phyloP scores from a whole-genome alignment of 345 rosid species.

The Barbarea vulgaris region DNA sequence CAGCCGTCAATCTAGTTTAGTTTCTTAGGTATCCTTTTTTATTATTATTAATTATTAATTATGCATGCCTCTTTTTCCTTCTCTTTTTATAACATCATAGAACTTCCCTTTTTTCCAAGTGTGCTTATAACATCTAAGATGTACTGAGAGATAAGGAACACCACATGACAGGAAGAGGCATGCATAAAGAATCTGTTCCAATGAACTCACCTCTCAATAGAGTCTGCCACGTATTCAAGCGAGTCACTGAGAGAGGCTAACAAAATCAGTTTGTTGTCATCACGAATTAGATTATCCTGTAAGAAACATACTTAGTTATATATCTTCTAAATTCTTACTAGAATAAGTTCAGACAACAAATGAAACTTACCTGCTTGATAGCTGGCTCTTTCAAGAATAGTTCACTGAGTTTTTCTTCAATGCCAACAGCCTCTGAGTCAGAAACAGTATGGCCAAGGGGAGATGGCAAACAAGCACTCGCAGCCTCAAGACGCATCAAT shows the following conservation, averaged over 20 bases:
- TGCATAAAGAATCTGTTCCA: slow-evolving; percentile 28
- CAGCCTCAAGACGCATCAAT: slow-evolving; percentile 85
- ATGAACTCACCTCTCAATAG: slow-evolving; percentile 83
- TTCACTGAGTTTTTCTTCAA: slow-evolving; percentile 72
- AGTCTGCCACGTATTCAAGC: slow-evolving; percentile 93
- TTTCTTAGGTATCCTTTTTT: slow-evolving; percentile 1
- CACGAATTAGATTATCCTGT: slow-evolving; percentile 96
- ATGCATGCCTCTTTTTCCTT: slow-evolving; percentile 3
- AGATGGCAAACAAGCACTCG: slow-evolving; percentile 75
- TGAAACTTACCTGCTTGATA: slow-evolving; percentile 71
- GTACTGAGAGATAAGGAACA: slow-evolving; percentile 16
- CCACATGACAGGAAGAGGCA: slow-evolving; percentile 12
- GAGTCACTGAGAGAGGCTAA: slow-evolving; percentile 97
- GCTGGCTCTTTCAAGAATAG: slow-evolving; percentile 75
- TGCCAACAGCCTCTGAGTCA: slow-evolving; percentile 55
- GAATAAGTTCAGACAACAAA: slow-evolving; percentile 9
- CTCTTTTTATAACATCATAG: slow-evolving; percentile 1
- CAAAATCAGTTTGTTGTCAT: slow-evolving; percentile 90
- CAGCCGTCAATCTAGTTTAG: slow-evolving; percentile 23
- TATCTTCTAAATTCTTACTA: not conserved
- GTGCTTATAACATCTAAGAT: slow-evolving; percentile 25
- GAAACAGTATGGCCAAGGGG: slow-evolving; percentile 52
- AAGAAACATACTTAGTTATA: slow-evolving; percentile 7
- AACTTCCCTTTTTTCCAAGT: slow-evolving; percentile 4
- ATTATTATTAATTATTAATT: not conserved